These are phyloP conservation scores for Russula abietina DNA, from an alignment of 768 basidiomycete species.

Conservation along the genomic window DNA sequence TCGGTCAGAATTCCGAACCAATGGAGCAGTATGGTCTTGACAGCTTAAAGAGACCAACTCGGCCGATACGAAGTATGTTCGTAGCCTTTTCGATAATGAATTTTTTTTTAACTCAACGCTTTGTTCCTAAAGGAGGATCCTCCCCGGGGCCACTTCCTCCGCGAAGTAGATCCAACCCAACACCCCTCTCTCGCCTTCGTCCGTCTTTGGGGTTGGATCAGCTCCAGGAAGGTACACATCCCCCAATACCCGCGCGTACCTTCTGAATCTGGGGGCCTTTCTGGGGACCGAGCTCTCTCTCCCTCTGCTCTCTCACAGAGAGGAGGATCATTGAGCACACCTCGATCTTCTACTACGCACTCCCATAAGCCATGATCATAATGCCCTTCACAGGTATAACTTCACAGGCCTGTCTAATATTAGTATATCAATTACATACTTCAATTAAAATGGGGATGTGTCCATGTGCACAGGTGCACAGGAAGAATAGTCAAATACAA, in stretches of 20 bases:
- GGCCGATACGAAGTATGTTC: slow-evolving; percentile 6
- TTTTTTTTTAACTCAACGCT: neutral
- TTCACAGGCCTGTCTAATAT: neutral
- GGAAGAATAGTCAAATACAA: too few species aligned
- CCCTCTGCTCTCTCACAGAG: neutral
- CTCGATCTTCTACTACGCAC: slow-evolving; percentile 2
- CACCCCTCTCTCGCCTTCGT: slow-evolving; percentile 12
- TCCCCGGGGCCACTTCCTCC: neutral
- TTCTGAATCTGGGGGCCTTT: neutral
- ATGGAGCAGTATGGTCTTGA: neutral
- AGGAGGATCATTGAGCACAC: neutral
- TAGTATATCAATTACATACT: slow-evolving; percentile 7
- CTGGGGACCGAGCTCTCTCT: neutral
- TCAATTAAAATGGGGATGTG: neutral
- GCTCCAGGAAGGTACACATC: neutral
- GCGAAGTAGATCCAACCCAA: slow-evolving; percentile 20
- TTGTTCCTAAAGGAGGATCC: neutral
- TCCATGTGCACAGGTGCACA: too few species aligned
- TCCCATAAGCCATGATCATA: neutral
- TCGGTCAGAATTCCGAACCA: slow-evolving; percentile 9
- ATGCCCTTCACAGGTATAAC: neutral
- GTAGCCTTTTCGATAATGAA: neutral
- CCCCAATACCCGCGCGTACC: slow-evolving; percentile 22
- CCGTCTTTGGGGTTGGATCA: neutral
- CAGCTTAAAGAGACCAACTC: neutral